A percentile compares a stretch with the other conserved stretches of the same genome.
Evolutionary conservation across 2,329 filamentous ascomycete genomes (phyloP).

Genomic region (Apiospora phragmitis): DNA sequence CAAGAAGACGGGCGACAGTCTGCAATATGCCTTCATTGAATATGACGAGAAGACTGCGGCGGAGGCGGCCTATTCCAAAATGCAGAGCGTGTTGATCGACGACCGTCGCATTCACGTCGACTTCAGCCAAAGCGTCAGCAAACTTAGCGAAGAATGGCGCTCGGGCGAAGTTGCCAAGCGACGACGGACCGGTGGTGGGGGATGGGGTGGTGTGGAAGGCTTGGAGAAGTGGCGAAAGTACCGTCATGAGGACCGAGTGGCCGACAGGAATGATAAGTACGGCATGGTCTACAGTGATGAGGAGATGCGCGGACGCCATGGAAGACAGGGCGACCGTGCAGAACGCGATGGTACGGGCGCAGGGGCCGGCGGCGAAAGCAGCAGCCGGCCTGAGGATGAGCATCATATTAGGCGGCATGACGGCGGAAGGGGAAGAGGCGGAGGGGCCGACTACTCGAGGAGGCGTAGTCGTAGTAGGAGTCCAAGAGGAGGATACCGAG

Average conservation of each 20-base stretch:
- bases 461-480: constrained; percentile 34
- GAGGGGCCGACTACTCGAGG: constrained; percentile 30
- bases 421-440: constrained; percentile 20
- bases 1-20: constrained; percentile 87
- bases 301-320: constrained; percentile 58
- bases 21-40: constrained; percentile 98
- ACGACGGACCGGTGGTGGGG: constrained; percentile 57
- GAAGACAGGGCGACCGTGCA: constrained; percentile 35
- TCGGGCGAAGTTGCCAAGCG: constrained; percentile 83
- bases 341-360: constrained; percentile 25
- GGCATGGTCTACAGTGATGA: constrained; percentile 80
- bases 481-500: constrained; percentile 24
- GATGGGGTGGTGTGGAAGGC: constrained; percentile 86
- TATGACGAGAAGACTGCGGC: constrained; percentile 91
- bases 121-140: constrained; percentile 92
- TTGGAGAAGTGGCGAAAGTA: constrained; percentile 93
- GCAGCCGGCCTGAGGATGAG: constrained; percentile 28
- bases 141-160: constrained; percentile 87
- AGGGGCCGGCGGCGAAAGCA: constrained; percentile 20
- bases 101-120: constrained; percentile 98
- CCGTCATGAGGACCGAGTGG: constrained; percentile 52
- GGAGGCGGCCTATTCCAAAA: constrained; percentile 96
- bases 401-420: constrained; percentile 8
- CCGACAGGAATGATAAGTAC: constrained; percentile 54
- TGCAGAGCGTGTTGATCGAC: constrained; percentile 96